phyloP scores from a whole-genome alignment of 306 rosid species.

The Dalbergia cultrata region DNA sequence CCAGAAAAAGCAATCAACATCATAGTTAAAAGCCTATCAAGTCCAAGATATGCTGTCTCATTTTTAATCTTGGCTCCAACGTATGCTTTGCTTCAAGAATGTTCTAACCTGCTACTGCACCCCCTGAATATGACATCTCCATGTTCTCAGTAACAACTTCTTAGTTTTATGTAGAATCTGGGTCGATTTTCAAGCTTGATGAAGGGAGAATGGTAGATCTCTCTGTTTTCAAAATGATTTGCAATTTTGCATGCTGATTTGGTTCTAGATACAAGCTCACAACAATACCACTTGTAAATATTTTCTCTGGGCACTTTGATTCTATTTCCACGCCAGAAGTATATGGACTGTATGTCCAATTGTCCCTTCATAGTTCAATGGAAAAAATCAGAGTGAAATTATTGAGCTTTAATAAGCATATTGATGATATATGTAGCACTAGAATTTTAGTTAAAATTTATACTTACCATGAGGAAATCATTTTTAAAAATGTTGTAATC shows the following conservation, averaged over 20 bases:
- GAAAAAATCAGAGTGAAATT: not conserved
- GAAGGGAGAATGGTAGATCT: not conserved
- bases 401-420: not conserved
- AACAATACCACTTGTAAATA: conserved; percentile 2
- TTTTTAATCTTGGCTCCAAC: conserved; percentile 1
- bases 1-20: conserved; percentile 11
- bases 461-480: not conserved
- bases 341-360: conserved; percentile 9
- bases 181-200: conserved; percentile 6
- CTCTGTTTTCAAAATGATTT: conserved; percentile 32
- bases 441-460: conserved; percentile 14
- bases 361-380: conserved; percentile 19
- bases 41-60: conserved; percentile 18
- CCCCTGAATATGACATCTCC: not conserved
- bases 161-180: not conserved
- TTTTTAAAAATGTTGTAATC: not conserved
- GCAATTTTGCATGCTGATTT: not conserved
- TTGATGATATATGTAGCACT: conserved; percentile 7
- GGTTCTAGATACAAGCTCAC: not conserved
- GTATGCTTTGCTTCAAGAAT: not conserved
- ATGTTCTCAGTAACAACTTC: not conserved
- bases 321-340: conserved; percentile 12
- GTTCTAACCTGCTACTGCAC: not conserved
- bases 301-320: conserved; percentile 28
- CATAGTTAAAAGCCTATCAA: conserved; percentile 7